Percentiles rank a stretch among this genome's conserved stretches.
Conservation (phyloP, 179 eudicot species). For the Vitellaria paradoxa region DNA sequence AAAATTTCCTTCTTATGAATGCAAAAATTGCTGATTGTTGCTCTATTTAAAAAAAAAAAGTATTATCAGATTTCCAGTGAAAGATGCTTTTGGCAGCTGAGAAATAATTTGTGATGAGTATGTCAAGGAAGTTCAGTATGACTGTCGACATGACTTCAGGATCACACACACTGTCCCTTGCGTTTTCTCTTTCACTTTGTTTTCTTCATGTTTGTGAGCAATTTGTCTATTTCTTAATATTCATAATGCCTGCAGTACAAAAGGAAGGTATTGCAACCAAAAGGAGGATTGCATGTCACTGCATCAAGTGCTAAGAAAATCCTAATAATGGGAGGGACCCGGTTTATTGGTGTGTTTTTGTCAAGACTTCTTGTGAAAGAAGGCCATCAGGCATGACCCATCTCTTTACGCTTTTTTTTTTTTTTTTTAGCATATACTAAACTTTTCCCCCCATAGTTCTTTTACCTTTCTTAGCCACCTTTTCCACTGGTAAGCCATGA, state of each 20-base stretch:
- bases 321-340: slow-evolving; percentile 94
- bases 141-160: neutral
- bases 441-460: neutral
- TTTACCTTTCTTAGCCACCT: neutral
- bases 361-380: slow-evolving; percentile 87
- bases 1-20: neutral
- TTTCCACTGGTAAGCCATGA: neutral
- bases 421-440: neutral
- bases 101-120: neutral
- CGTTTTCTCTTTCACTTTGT: neutral
- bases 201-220: neutral
- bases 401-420: neutral
- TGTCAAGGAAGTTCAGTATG: neutral
- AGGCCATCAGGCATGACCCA: slow-evolving; percentile 71
- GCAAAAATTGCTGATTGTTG: neutral
- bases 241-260: slow-evolving; percentile 39
- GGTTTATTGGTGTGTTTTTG: slow-evolving; percentile 88
- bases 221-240: neutral
- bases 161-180: neutral
- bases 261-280: slow-evolving; percentile 62
- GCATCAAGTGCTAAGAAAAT: slow-evolving; percentile 86
- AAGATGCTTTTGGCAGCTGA: neutral
- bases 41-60: neutral
- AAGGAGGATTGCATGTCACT: slow-evolving; percentile 58
- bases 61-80: neutral